Evolutionary conservation across 257 asterid species (phyloP).

Genomic region (Ligustrum vulgare): DNA sequence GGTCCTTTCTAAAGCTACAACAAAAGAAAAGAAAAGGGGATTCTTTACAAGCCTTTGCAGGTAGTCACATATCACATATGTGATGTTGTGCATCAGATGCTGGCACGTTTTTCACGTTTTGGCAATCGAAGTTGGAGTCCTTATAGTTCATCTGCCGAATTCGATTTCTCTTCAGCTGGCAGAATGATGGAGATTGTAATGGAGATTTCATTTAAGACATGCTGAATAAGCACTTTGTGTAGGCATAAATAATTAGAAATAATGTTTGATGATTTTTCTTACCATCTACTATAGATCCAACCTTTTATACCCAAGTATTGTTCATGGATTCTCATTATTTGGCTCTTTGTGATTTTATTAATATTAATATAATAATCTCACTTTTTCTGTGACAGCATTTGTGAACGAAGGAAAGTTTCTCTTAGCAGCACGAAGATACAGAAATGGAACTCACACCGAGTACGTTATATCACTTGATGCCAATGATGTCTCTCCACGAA

Average conservation of each 20-base stretch:
- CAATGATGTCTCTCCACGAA: constrained; percentile 78
- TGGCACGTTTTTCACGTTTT: neutral
- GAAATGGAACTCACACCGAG: constrained; percentile 80
- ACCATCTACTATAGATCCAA: too few species aligned
- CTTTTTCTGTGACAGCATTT: constrained; percentile 53
- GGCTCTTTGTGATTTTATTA: neutral
- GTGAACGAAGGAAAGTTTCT: constrained; percentile 87
- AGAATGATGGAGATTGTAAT: too few species aligned
- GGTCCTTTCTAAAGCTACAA: neutral
- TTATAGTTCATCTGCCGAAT: too few species aligned
- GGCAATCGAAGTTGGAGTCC: too few species aligned
- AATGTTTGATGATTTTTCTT: too few species aligned
- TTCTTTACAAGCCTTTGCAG: neutral
- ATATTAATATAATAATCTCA: constrained; percentile 23
- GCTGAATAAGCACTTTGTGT: too few species aligned
- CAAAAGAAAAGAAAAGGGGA: neutral
- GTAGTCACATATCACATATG: neutral
- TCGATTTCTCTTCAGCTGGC: too few species aligned
- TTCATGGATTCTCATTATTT: neutral
- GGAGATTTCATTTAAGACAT: too few species aligned
- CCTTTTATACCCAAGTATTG: constrained; percentile 3
- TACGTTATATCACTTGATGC: constrained; percentile 84
- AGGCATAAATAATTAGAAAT: too few species aligned
- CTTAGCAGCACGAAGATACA: constrained; percentile 78
- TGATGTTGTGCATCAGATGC: neutral